Conservation (phyloP, 371 early-diverging fungal species). For the Mucor ambiguus region DNA sequence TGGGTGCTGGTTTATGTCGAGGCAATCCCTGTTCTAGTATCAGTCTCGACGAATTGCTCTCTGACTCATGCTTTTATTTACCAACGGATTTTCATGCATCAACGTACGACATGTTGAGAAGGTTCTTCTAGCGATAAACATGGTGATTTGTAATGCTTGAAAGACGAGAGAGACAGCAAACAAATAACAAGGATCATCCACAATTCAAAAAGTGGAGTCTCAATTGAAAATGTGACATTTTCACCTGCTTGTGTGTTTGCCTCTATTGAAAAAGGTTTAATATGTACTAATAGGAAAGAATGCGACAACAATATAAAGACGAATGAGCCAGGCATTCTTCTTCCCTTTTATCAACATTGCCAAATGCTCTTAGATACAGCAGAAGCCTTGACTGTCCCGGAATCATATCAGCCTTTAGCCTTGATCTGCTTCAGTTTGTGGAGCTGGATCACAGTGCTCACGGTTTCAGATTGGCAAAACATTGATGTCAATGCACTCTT, state of each 20-base stretch:
- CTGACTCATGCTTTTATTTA: constrained; percentile 16
- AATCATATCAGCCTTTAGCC: constrained; percentile 62
- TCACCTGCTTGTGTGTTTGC: neutral
- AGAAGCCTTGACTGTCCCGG: constrained; percentile 34
- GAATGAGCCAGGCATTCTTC: neutral
- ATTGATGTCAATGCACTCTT: constrained; percentile 7
- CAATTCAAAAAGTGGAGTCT: neutral
- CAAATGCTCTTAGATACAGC: neutral
- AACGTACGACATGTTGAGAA: constrained; percentile 42
- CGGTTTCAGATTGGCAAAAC: constrained; percentile 41
- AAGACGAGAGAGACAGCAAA: neutral
- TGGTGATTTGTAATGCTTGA: constrained; percentile 2
- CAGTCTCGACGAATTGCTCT: neutral
- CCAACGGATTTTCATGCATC: constrained; percentile 64
- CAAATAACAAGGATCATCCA: neutral
- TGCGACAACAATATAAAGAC: neutral
- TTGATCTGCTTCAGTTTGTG: constrained; percentile 70
- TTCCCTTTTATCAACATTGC: neutral
- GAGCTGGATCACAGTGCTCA: constrained; percentile 73
- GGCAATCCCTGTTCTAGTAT: constrained; percentile 41
- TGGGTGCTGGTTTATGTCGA: constrained; percentile 42
- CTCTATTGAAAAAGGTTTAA: neutral
- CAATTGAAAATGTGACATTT: neutral
- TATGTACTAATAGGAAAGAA: neutral
- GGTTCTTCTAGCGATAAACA: constrained; percentile 28